Conservation (phyloP, 2,329 filamentous ascomycete genomes). For the Ceratocystis harringtonii region DNA sequence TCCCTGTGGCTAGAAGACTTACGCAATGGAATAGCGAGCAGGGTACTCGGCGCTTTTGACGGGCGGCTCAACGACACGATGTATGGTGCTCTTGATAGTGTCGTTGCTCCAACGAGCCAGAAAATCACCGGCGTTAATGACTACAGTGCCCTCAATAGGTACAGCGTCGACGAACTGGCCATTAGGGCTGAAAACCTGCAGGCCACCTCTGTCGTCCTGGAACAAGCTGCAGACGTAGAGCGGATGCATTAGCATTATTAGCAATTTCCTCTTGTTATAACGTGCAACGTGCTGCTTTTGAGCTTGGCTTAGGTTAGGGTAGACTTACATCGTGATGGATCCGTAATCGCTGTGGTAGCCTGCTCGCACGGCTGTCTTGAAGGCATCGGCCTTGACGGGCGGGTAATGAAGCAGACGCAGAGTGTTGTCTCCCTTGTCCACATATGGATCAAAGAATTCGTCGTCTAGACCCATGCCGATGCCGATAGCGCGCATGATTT, state of each 20-base stretch:
- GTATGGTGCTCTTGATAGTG: slow-evolving; percentile 76
- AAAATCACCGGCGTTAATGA: slow-evolving; percentile 80
- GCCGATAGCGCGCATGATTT: slow-evolving; percentile 74
- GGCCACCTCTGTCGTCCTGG: slow-evolving; percentile 41
- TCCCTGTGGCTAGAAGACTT: slow-evolving; percentile 22
- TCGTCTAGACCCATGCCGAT: slow-evolving; percentile 61
- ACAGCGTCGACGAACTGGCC: slow-evolving; percentile 70
- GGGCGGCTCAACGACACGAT: slow-evolving; percentile 79
- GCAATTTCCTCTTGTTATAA: background rate
- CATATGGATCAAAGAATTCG: slow-evolving; percentile 60
- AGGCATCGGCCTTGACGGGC: slow-evolving; percentile 47
- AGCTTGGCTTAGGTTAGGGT: background rate
- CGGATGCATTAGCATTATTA: background rate
- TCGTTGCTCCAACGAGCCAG: slow-evolving; percentile 83
- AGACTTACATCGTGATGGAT: slow-evolving; percentile 35
- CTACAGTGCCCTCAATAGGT: slow-evolving; percentile 66
- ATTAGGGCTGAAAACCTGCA: slow-evolving; percentile 52
- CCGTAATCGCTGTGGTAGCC: slow-evolving; percentile 61
- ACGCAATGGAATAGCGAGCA: slow-evolving; percentile 74
- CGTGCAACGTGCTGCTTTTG: background rate
- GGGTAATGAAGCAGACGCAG: slow-evolving; percentile 67
- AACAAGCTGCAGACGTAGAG: slow-evolving; percentile 29
- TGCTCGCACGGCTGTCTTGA: slow-evolving; percentile 57
- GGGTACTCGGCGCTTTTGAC: slow-evolving; percentile 47
- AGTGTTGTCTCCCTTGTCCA: slow-evolving; percentile 54